Evolutionary conservation across 2,329 filamentous ascomycete species (phyloP).

Genomic region (Fusarium devonianum): DNA sequence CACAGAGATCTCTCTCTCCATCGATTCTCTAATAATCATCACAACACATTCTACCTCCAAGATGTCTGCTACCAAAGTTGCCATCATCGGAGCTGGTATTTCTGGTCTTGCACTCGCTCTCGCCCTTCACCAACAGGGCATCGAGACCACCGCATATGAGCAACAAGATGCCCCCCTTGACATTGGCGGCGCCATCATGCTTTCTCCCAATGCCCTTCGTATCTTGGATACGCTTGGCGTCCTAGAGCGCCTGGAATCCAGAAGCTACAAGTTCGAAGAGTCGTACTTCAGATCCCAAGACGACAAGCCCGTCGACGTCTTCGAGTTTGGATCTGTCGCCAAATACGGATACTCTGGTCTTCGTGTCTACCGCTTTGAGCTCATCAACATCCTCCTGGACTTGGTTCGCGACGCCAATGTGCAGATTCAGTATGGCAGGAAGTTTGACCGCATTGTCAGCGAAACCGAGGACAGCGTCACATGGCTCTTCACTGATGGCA

Average conservation of each 20-base stretch:
- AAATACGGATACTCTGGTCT: conserved; percentile 62
- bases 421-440: conserved; percentile 54
- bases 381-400: conserved; percentile 57
- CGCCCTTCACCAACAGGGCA: conserved; percentile 58
- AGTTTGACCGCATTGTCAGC: conserved; percentile 53
- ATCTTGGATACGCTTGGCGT: conserved; percentile 60
- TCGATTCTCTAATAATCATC: not conserved
- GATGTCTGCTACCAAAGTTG: conserved; percentile 32
- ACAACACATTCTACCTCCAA: not conserved
- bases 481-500: conserved; percentile 58
- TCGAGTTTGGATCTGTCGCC: conserved; percentile 56
- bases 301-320: conserved; percentile 47
- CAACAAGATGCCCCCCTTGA: conserved; percentile 52
- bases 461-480: conserved; percentile 52
- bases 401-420: conserved; percentile 52
- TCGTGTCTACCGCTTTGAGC: conserved; percentile 60
- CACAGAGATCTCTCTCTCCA: no score
- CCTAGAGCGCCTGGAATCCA: conserved; percentile 53
- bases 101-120: conserved; percentile 63
- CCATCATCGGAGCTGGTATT: conserved; percentile 49
- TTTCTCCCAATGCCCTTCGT: conserved; percentile 65
- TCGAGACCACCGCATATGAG: conserved; percentile 61
- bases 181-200: conserved; percentile 63
- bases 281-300: conserved; percentile 54
- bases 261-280: conserved; percentile 59